Evolutionary conservation across 164 flowering plant species (phyloP), one percentile per base, ranked within the genome.

Genomic region (Kalanchoe fedtschenkoi): DNA sequence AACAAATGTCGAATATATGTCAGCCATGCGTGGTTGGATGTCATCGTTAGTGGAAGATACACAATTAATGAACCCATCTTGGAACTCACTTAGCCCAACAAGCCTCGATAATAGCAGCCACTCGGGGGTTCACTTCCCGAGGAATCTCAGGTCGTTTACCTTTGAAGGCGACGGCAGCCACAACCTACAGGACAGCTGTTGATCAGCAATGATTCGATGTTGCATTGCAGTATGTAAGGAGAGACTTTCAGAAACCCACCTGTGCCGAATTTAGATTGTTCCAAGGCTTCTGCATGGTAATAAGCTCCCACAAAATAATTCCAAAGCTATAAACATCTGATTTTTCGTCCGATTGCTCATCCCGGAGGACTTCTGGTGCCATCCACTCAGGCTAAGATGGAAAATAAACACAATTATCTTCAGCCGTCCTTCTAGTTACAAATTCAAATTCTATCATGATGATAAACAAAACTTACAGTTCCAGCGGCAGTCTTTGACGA

Each of bases 401-500:
- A 46, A 14, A 34, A 70, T 37, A 16, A 68, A 63, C 22, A 29
- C 41, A 41, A 26, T 29, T 19, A 59, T 60, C 14, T 32, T 58
- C 6, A 62, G 17, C 32, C 56, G 13, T 32, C 56, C 32, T 2
- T 30, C 32, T n/a, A n/a, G 4, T 26, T 51, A 11, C 56, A 26
- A 51, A 24, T 17, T 51, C 17, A 6, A 51, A 26, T 51, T 13
- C 6, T 47, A 4, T 51, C 56, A 51, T 13, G 28, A 26, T 13
- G n/a, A 24, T 46, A n/a, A 34, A 10, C 29, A 66, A 34, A 63
- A 83, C 96, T 83, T 85, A 95, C 99, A 62, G 99, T 95, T 70
- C 99, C 99, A 29, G 97, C 99, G 11, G 92, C 88, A 57, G 99
- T 84, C 73, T 95, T 95, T n/a, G 99, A 91, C 44, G 99, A 91